Conservation (phyloP, 768 basidiomycete species). For the Favolaschia claudopus region DNA sequence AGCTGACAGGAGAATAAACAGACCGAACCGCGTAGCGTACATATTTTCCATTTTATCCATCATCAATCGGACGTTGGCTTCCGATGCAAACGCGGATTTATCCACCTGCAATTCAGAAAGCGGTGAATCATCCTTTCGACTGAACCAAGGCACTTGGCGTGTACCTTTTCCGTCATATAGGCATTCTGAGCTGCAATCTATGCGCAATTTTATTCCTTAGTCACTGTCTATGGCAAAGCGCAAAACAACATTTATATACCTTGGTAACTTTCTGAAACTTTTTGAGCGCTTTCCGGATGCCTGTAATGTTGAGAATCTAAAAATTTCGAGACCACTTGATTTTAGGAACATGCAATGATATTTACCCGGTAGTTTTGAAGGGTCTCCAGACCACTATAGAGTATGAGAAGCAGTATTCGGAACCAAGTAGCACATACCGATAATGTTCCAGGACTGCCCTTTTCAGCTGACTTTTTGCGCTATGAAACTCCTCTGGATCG, state of each 20-base stretch:
- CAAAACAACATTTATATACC: constrained; percentile 41
- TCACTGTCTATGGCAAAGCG: not conserved
- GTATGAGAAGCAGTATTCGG: too few relatives aligned
- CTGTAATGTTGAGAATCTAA: constrained; percentile 87
- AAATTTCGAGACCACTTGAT: not conserved
- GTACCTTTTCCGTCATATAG: constrained; percentile 84
- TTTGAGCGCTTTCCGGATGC: constrained; percentile 86
- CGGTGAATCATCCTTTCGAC: not conserved
- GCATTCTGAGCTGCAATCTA: constrained; percentile 75
- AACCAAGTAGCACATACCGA: constrained; percentile 49
- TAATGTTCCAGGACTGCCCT: constrained; percentile 88
- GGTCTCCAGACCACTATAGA: constrained; percentile 76
- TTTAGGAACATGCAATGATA: constrained; percentile 1
- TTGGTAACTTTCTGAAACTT: constrained; percentile 86
- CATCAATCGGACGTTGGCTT: constrained; percentile 66
- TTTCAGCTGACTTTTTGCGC: constrained; percentile 87
- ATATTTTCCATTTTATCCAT: constrained; percentile 79
- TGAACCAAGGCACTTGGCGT: not conserved
- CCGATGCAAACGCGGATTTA: constrained; percentile 70
- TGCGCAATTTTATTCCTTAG: not conserved
- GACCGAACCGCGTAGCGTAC: constrained; percentile 82
- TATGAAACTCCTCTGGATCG: constrained; percentile 81
- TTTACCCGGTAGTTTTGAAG: constrained; percentile 89
- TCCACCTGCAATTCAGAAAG: constrained; percentile 68
- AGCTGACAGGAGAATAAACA: constrained; percentile 39